phyloP scores from a whole-genome alignment of 352 stramenopile genomes.

The Phytophthora pinifolia region DNA sequence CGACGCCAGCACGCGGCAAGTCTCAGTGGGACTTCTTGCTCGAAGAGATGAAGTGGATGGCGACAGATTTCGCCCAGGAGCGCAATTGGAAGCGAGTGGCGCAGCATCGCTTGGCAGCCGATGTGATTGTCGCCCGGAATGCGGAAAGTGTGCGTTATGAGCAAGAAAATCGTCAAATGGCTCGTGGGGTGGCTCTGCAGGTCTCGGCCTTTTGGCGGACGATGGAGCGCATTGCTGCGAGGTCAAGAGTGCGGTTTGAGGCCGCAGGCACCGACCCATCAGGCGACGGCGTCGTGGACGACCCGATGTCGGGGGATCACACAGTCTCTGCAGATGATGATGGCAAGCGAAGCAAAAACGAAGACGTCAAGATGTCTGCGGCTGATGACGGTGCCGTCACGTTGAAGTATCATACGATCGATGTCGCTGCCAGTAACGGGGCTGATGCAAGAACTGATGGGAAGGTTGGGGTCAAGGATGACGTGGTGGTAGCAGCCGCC shows the following conservation, averaged over 20 bases:
- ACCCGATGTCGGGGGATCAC: slow-evolving; percentile 11
- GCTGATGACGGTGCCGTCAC: slow-evolving; percentile 15
- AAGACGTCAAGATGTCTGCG: slow-evolving; percentile 10
- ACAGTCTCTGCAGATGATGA: slow-evolving; percentile 21
- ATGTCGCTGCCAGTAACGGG: slow-evolving; percentile 20
- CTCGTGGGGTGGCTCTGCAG: slow-evolving; percentile 63
- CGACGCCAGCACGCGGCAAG: slow-evolving; percentile 50
- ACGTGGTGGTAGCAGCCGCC: slow-evolving; percentile 17
- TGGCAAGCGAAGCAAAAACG: slow-evolving; percentile 24
- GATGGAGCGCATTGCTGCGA: slow-evolving; percentile 81
- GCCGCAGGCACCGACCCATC: slow-evolving; percentile 24
- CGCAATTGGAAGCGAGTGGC: slow-evolving; percentile 94
- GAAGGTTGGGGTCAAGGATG: slow-evolving; percentile 15
- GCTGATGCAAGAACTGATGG: slow-evolving; percentile 18
- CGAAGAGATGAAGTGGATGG: slow-evolving; percentile 97
- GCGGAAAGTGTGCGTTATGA: slow-evolving; percentile 68
- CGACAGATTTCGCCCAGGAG: slow-evolving; percentile 96
- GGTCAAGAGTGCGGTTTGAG: slow-evolving; percentile 77
- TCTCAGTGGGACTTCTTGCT: slow-evolving; percentile 94
- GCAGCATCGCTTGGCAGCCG: slow-evolving; percentile 59
- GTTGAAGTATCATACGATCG: slow-evolving; percentile 48
- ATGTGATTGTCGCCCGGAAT: slow-evolving; percentile 70
- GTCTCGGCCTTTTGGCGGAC: slow-evolving; percentile 83
- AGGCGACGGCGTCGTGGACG: slow-evolving; percentile 11
- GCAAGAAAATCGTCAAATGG: slow-evolving; percentile 62